A percentile compares a stretch with the other conserved stretches of the same genome.
Evolutionary conservation across 2,329 filamentous ascomycete genomes (phyloP).

Genomic region (Aspergillus ochraceoroseus): DNA sequence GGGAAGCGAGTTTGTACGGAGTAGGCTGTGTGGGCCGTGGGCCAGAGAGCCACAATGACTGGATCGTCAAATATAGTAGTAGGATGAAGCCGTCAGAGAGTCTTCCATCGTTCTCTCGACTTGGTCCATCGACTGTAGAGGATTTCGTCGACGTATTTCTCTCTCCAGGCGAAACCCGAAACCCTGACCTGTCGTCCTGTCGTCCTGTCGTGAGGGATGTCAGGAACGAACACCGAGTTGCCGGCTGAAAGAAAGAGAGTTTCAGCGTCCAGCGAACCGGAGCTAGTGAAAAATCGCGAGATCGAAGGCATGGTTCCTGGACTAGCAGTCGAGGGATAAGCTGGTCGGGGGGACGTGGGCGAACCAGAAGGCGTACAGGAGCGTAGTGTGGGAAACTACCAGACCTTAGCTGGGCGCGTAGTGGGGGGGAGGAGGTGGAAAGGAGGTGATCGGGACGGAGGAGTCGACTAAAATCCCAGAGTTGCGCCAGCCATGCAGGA

Average conservation of each 20-base stretch:
- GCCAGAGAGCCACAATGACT: slow-evolving; percentile 1
- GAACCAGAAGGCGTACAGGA: slow-evolving; percentile 1
- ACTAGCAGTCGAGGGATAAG: too few relatives aligned
- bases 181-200: too few relatives aligned
- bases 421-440: neutral
- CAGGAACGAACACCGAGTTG: neutral
- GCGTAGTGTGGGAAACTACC: slow-evolving; percentile 7
- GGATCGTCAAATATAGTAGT: slow-evolving; percentile 1
- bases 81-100: neutral
- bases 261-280: neutral
- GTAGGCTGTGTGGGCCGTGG: slow-evolving; percentile 5
- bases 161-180: neutral
- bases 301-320: slow-evolving; percentile 12
- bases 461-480: too few relatives aligned
- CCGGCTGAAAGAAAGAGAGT: neutral
- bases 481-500: too few relatives aligned
- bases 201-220: neutral
- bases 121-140: neutral
- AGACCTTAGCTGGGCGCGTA: slow-evolving; percentile 8
- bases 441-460: too few relatives aligned
- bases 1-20: slow-evolving; percentile 4
- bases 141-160: too few relatives aligned
- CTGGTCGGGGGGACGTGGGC: too few relatives aligned
- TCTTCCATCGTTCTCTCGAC: neutral
- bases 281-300: slow-evolving; percentile 7